Conservation (phyloP, 2,329 filamentous ascomycete species). For the Shiraia bambusicola region DNA sequence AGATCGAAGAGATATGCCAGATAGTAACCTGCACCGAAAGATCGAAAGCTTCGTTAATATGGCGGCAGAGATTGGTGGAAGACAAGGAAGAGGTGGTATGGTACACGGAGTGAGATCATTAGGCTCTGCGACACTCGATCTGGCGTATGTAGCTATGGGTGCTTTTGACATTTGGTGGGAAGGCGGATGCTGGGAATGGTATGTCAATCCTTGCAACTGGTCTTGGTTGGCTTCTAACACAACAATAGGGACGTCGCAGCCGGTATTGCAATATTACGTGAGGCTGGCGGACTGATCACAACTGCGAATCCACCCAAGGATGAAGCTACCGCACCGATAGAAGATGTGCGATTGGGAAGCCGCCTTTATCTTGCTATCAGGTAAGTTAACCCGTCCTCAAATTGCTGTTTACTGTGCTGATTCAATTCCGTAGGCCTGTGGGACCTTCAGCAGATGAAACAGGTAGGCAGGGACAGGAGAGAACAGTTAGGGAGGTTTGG, state of each 20-base stretch:
- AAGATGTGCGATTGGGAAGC: slow-evolving; percentile 64
- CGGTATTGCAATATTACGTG: slow-evolving; percentile 69
- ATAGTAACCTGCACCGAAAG: slow-evolving; percentile 70
- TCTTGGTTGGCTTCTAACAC: slow-evolving; percentile 6
- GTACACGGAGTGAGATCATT: slow-evolving; percentile 74
- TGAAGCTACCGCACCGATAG: slow-evolving; percentile 56
- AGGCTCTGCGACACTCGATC: slow-evolving; percentile 70
- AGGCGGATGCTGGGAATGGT: slow-evolving; percentile 80
- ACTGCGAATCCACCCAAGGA: slow-evolving; percentile 70
- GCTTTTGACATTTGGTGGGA: slow-evolving; percentile 83
- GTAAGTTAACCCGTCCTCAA: slow-evolving; percentile 38
- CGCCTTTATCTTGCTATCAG: slow-evolving; percentile 70
- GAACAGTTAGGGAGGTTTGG: slow-evolving; percentile 73
- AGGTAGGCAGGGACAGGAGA: slow-evolving; percentile 66
- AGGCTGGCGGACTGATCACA: slow-evolving; percentile 73
- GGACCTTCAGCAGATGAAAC: slow-evolving; percentile 63
- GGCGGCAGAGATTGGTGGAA: slow-evolving; percentile 65
- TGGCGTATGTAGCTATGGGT: slow-evolving; percentile 75
- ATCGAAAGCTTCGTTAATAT: slow-evolving; percentile 75
- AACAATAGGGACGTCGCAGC: slow-evolving; percentile 69
- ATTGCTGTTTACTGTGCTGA: neutral
- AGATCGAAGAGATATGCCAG: slow-evolving; percentile 65
- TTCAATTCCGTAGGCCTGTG: slow-evolving; percentile 55
- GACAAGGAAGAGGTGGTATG: slow-evolving; percentile 71
- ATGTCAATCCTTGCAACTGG: slow-evolving; percentile 1